Percentiles rank a stretch among this genome's conserved stretches.
phyloP scores from a whole-genome alignment of 2,329 filamentous ascomycete genomes.

The Monilinia fructigena region DNA sequence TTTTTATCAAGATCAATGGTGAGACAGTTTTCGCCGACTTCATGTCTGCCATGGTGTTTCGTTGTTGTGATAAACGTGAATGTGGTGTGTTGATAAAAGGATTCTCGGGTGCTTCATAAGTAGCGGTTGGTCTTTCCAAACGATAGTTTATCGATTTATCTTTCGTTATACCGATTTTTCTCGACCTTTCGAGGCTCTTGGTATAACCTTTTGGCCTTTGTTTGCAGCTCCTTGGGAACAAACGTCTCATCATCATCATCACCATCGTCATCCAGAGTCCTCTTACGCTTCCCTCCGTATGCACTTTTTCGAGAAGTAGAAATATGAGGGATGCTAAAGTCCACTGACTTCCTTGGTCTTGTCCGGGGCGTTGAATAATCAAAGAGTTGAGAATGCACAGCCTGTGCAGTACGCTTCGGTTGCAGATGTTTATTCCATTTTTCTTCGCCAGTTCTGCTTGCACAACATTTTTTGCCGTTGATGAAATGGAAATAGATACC shows the following conservation, averaged over 20 bases:
- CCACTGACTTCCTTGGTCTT: background rate
- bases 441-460: conserved; percentile 13
- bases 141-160: background rate
- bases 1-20: background rate
- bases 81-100: background rate
- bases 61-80: background rate
- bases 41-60: background rate
- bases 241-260: background rate
- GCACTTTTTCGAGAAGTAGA: background rate
- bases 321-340: background rate
- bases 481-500: conserved; percentile 12
- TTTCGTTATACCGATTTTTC: background rate
- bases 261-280: background rate
- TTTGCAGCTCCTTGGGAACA: background rate
- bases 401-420: background rate
- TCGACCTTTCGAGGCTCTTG: background rate
- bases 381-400: background rate
- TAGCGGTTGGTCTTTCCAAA: background rate
- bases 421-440: background rate
- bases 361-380: background rate
- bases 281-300: conserved; percentile 3
- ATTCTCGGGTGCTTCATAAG: no score
- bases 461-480: background rate
- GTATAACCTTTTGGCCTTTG: background rate
- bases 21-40: background rate